Evolutionary conservation across 768 basidiomycete genomes (phyloP).

Genomic region (Boletus sp.): DNA sequence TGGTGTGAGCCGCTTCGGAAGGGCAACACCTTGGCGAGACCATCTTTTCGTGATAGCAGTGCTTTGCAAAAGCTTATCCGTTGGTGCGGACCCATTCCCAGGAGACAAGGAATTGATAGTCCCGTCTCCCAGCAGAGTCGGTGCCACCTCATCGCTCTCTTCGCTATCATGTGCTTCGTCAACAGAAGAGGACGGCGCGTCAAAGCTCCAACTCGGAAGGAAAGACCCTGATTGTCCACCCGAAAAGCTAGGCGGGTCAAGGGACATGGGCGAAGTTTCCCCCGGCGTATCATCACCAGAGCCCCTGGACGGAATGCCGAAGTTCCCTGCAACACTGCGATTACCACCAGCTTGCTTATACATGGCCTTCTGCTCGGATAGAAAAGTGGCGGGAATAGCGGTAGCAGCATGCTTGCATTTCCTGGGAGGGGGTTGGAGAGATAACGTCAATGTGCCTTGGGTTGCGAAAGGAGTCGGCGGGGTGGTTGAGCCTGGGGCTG

Average conservation of each 20-base stretch:
- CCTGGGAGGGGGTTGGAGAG: conserved; percentile 36
- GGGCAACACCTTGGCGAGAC: conserved; percentile 49
- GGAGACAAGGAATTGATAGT: neutral
- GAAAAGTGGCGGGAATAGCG: neutral
- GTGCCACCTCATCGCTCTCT: conserved; percentile 1
- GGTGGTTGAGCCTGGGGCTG: conserved; percentile 31
- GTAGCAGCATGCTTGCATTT: conserved; percentile 23
- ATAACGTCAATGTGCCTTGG: conserved; percentile 30
- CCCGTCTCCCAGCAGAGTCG: neutral
- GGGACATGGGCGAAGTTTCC: conserved; percentile 9
- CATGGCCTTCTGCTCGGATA: conserved; percentile 16
- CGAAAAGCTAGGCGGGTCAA: conserved; percentile 2
- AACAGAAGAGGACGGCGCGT: neutral
- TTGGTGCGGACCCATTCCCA: conserved; percentile 13
- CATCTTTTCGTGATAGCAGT: conserved; percentile 42
- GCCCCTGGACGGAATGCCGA: conserved; percentile 22
- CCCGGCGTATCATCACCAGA: conserved; percentile 9
- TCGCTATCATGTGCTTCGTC: neutral
- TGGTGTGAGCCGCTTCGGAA: conserved; percentile 54
- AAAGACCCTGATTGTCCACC: conserved; percentile 1
- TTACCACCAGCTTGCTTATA: conserved; percentile 28
- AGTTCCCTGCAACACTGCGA: conserved; percentile 30
- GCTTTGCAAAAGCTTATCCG: conserved; percentile 27
- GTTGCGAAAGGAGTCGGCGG: conserved; percentile 25
- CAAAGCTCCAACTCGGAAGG: neutral